phyloP scores from a whole-genome alignment of 495 filamentous ascomycete species.

The Aspergillus hancockii region DNA sequence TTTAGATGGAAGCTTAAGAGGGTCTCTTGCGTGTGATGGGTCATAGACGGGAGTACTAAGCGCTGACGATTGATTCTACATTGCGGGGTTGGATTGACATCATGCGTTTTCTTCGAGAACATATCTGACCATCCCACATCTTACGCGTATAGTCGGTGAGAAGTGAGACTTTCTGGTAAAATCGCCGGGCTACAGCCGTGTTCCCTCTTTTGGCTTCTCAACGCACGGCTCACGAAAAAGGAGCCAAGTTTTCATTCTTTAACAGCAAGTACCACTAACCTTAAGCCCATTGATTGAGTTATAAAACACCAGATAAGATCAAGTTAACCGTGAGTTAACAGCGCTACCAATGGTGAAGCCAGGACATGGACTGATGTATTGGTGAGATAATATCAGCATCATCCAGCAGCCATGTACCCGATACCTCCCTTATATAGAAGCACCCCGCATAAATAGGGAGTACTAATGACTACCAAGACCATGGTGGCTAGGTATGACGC shows the following conservation, averaged over 20 bases:
- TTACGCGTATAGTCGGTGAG: not conserved
- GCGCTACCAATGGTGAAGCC: not conserved
- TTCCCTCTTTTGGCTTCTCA: no score
- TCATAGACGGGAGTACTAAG: not conserved
- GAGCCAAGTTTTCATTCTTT: no score
- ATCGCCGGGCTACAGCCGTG: not conserved
- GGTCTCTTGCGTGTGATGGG: no score
- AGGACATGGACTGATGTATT: not conserved
- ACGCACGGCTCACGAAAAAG: no score
- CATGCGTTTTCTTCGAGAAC: not conserved
- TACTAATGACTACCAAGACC: not conserved
- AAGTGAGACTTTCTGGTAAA: not conserved
- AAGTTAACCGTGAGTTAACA: not conserved
- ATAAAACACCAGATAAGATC: not conserved
- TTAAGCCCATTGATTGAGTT: not conserved
- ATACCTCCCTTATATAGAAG: not conserved
- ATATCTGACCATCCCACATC: no score
- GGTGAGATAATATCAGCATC: not conserved
- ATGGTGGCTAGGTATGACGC: not conserved
- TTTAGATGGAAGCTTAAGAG: not conserved
- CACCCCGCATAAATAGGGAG: not conserved
- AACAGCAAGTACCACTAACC: not conserved
- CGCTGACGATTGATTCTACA: not conserved
- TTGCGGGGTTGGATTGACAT: constrained; percentile 2
- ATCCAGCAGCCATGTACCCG: not conserved